A percentile compares a stretch with the other conserved stretches of the same genome.
Conservation (phyloP, 192 early-diverging fungal species). For the Linnemannia zychae region DNA sequence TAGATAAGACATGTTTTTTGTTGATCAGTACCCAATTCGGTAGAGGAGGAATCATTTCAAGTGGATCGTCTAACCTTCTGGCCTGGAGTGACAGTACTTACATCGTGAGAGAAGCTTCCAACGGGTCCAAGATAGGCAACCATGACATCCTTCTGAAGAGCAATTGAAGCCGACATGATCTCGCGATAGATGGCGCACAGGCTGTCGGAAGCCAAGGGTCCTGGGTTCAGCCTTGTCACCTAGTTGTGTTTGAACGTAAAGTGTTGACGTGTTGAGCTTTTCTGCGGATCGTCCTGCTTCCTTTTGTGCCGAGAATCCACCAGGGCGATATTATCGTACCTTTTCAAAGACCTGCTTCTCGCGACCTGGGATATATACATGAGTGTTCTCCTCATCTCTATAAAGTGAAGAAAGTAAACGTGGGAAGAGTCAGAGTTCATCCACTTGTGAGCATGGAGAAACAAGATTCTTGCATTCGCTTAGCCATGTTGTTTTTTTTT, state of each 20-base stretch:
- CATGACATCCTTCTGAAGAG: constrained; percentile 82
- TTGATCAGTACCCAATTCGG: too few species aligned
- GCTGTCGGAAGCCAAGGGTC: constrained; percentile 71
- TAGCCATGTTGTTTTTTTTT: not conserved
- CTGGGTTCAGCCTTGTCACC: constrained; percentile 78
- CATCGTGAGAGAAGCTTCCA: constrained; percentile 93
- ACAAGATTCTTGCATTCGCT: not conserved
- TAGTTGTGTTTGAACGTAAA: constrained; percentile 14
- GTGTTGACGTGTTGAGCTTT: not conserved
- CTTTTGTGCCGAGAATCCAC: not conserved
- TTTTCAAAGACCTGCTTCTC: constrained; percentile 85
- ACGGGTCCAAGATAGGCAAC: constrained; percentile 93
- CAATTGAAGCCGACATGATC: constrained; percentile 93
- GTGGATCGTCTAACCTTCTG: too few species aligned
- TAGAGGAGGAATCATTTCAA: not conserved
- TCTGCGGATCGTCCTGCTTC: not conserved
- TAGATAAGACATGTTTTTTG: not conserved
- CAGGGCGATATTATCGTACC: constrained; percentile 39
- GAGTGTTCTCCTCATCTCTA: constrained; percentile 60
- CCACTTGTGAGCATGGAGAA: not conserved
- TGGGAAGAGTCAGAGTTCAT: not conserved
- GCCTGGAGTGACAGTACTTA: constrained; percentile 24
- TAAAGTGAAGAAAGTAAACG: not conserved
- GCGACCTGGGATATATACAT: constrained; percentile 82
- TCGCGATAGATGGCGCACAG: constrained; percentile 67